Percentiles rank a stretch among this genome's conserved stretches.
These are phyloP conservation scores for Cyclaneusma minus DNA, from an alignment of 2,329 filamentous ascomycete species.

Conservation along the genomic window DNA sequence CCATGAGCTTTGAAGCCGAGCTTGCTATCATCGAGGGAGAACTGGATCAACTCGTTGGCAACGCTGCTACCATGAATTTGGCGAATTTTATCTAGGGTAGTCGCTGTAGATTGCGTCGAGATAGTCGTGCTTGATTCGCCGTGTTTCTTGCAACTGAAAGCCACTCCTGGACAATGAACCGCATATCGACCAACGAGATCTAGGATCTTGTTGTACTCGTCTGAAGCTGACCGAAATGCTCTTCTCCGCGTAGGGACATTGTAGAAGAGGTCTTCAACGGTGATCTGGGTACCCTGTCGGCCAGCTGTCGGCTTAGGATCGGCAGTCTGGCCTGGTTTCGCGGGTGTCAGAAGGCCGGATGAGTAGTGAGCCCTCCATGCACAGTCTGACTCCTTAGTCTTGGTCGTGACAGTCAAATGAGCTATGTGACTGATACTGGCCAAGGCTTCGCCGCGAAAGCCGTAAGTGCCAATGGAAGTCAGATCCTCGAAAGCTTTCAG, in stretches of 20 bases:
- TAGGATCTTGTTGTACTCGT: conserved; percentile 96
- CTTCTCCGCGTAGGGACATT: conserved; percentile 78
- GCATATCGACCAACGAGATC: conserved; percentile 90
- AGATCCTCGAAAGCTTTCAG: conserved; percentile 88
- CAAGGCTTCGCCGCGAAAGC: conserved; percentile 91
- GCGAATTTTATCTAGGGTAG: conserved; percentile 67
- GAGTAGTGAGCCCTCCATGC: conserved; percentile 86
- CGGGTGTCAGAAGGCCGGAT: conserved; percentile 62
- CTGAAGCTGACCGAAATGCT: conserved; percentile 80
- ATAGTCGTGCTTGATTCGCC: conserved; percentile 75
- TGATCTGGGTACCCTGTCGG: conserved; percentile 82
- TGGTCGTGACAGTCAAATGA: conserved; percentile 87
- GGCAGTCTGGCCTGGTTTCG: conserved; percentile 74
- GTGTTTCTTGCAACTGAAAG: conserved; percentile 93
- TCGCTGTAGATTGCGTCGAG: conserved; percentile 59
- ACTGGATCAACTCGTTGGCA: conserved; percentile 75
- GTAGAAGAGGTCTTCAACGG: conserved; percentile 94
- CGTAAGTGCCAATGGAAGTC: conserved; percentile 80
- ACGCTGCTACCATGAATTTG: conserved; percentile 75
- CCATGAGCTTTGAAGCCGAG: conserved; percentile 77
- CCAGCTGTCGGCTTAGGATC: conserved; percentile 84
- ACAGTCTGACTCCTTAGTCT: conserved; percentile 72
- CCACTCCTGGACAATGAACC: conserved; percentile 79
- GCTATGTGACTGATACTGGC: conserved; percentile 98
- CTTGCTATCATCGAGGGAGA: conserved; percentile 54